Percentiles rank a stretch among this genome's conserved stretches.
These are phyloP conservation scores for Backusella liffmaniae DNA, from an alignment of 192 early-diverging fungal species.

Conservation along the genomic window DNA sequence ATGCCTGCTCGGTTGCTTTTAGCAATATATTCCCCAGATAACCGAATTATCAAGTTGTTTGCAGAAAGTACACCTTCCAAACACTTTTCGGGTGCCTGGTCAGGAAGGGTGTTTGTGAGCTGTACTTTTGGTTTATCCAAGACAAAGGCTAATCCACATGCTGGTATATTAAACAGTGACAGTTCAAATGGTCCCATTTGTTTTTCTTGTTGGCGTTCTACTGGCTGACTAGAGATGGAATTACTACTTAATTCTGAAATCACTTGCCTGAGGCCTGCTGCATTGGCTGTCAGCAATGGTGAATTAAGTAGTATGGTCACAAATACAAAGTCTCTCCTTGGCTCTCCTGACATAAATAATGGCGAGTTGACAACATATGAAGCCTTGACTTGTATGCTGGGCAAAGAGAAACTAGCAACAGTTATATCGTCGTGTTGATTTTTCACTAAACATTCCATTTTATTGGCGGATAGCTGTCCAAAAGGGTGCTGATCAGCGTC, in stretches of 20 bases:
- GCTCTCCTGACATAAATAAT: background rate
- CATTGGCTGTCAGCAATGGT: background rate
- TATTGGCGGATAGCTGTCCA: background rate
- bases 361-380: background rate
- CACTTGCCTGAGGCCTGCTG: background rate
- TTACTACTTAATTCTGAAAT: background rate
- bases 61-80: background rate
- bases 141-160: background rate
- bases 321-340: background rate
- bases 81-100: background rate
- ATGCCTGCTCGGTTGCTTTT: background rate
- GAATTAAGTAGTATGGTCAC: background rate
- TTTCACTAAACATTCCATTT: background rate
- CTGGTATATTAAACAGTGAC: background rate
- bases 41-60: background rate
- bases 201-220: background rate
- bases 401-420: background rate
- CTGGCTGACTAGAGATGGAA: background rate
- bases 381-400: background rate
- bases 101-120: background rate
- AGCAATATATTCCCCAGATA: constrained; percentile 1
- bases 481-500: background rate
- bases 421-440: background rate
- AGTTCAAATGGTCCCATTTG: background rate
- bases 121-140: background rate